A percentile compares a stretch with the other conserved stretches of the same genome.
Evolutionary conservation across 495 filamentous ascomycete species (phyloP).

Genomic region (Talaromyces thailandensis): DNA sequence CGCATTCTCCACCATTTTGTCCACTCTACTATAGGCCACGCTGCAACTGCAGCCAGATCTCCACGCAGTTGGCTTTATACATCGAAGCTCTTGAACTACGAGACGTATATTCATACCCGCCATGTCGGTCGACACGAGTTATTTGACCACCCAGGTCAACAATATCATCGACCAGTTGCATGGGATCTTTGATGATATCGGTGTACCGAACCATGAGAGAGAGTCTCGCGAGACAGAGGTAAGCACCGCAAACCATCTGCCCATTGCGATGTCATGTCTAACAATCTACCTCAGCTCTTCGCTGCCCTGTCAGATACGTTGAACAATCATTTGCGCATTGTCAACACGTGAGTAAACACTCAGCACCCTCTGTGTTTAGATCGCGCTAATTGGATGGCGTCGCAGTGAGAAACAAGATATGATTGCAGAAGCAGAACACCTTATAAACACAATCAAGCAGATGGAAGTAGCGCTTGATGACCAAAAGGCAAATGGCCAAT

Average conservation of each 20-base stretch:
- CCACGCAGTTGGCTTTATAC: background rate
- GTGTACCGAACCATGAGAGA: conserved; percentile 80
- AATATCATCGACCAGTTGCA: conserved; percentile 86
- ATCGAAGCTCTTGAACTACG: background rate
- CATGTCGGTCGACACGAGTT: conserved; percentile 86
- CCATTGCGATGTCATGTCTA: background rate
- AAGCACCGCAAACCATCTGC: conserved; percentile 14
- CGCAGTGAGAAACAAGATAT: conserved; percentile 79
- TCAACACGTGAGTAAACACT: conserved; percentile 48
- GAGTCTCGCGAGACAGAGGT: conserved; percentile 82
- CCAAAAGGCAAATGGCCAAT: conserved; percentile 50
- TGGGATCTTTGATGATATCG: conserved; percentile 92
- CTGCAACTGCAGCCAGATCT: background rate
- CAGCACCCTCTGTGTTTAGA: background rate
- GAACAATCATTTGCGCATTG: conserved; percentile 70
- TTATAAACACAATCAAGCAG: conserved; percentile 77
- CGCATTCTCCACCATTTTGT: background rate
- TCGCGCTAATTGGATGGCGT: background rate
- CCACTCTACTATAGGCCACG: background rate
- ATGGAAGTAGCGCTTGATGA: conserved; percentile 90
- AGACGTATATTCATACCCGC: background rate
- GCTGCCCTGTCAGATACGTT: conserved; percentile 78
- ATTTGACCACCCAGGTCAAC: conserved; percentile 86
- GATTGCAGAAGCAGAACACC: conserved; percentile 74
- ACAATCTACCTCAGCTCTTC: conserved; percentile 55